Evolutionary conservation across 768 basidiomycete species (phyloP), one percentile per base, ranked within the genome.

Genomic region (Termitomyces sp.): DNA sequence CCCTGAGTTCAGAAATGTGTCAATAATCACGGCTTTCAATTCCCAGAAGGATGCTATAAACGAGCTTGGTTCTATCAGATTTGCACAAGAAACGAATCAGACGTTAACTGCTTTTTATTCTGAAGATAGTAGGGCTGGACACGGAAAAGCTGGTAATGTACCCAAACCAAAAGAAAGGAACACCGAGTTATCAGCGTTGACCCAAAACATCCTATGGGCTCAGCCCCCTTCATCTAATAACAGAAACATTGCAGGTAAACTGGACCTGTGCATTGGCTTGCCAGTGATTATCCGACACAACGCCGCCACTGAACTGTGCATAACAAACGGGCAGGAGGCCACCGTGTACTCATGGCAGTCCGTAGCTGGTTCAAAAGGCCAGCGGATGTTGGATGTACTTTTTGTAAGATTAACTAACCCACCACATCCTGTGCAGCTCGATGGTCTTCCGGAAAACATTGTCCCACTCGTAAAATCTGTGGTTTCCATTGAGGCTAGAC

Each of bases 291-390:
- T 50, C 33, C 33, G 23, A 16, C 43, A 58, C 32, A 58, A 58
- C 14, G 16, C 9, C 1, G 57, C 38, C 1, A 58, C 57, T 0
- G 38, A 58, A 30, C 49, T 74, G 1, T 71, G 72, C 56, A 71
- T 75, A 0, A 75, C 73, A 1, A 73, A 72, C 50, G 74, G 74
- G 0, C 71, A 74, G 51, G 72, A 74, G 50, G 74, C 20, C 0
- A 47, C 32, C 30, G 64, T 71, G 0, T 33, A 61, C 35, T 61
- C 59, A 0, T 68, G 66, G 67, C 12, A 33, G 1, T 35, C 26
- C 4, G 35, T 33, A 16, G 51, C 20, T 1, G 61, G 58, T 2
- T 20, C 44, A 2, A 56, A 44, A 41, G 63, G 65, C 8, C 61
- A 68, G n/a, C 1, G 14, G 1, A 56, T 66, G 3, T 55, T 74